Base-by-base conservation (phyloP, 495 filamentous ascomycete genomes). In the Glutinoglossum americanum region DNA sequence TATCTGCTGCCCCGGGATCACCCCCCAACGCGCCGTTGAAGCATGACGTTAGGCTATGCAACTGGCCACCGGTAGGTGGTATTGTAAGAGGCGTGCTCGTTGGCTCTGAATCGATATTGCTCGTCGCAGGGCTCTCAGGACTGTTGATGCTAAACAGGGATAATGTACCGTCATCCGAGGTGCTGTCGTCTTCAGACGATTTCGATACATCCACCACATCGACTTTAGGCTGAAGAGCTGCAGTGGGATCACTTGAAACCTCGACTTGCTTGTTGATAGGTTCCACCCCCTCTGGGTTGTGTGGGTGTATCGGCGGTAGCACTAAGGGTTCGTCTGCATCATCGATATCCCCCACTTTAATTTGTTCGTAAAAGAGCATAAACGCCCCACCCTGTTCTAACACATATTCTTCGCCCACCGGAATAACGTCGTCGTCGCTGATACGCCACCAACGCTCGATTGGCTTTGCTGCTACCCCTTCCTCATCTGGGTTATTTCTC, bases 301-400 rank as follows among this genome's bases (percentile, higher is more conserved):
- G 37, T 4, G 5, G 15, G 15, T 17, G 37, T 17, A 39, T 1
- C 17, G 41, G 19, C 3, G 41, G 41, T 45, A 21, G 17, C 9
- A 21, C 5, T 23, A 21, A 45, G 5, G n/a, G 9, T 10, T 1
- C 17, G 3, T 45, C 5, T 7, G 17, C 26, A 28, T 23, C n/a
- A 30, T 30, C n/a, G 49, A 4, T 32, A 11, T 30, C 13, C 26
- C 15, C 28, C 15, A 53, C 15, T 2, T 41, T 17, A 21, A 21
- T 41, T 21, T n/a, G 65, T 64, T 98, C 92, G 63, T 97, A 98
- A 69, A 98, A 96, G 9, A 97, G 74, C 90, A 98, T 96, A 64
- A 96, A 97, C 0, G 84, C 90, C 15, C 84, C 88, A n/a, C 81
- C 79, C 62, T 90, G 85, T 1, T 69, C 72, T 55, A 94, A 74